These are phyloP conservation scores for Dactylella cylindrospora DNA, from an alignment of 2,329 filamentous ascomycete genomes.

Conservation along the genomic window DNA sequence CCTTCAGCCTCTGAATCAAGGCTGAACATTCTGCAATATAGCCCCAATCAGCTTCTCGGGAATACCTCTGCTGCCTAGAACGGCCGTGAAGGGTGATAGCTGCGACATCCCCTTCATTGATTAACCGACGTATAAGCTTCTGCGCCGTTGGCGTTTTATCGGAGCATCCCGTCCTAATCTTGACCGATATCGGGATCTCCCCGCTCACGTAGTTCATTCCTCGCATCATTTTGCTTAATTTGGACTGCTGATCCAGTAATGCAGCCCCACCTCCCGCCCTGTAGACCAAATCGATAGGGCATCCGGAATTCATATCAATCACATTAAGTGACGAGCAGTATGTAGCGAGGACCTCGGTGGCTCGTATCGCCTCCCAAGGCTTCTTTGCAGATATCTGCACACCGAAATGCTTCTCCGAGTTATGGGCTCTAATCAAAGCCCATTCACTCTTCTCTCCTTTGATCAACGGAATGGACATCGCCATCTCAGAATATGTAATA, in stretches of 20 bases:
- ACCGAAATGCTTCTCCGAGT: conserved; percentile 83
- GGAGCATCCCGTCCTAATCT: conserved; percentile 88
- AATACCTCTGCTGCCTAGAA: conserved; percentile 92
- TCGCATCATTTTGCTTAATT: conserved; percentile 89
- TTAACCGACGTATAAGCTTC: conserved; percentile 78
- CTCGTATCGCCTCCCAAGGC: conserved; percentile 85
- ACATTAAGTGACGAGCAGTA: conserved; percentile 81
- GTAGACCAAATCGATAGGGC: conserved; percentile 92
- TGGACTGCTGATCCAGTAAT: conserved; percentile 81
- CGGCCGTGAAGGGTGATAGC: conserved; percentile 95
- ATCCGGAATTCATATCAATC: conserved; percentile 95
- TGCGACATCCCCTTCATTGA: conserved; percentile 82
- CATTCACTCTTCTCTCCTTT: conserved; percentile 91
- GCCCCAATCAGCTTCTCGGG: conserved; percentile 84
- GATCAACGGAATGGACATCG: conserved; percentile 82
- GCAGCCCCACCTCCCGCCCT: conserved; percentile 85
- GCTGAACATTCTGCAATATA: conserved; percentile 90
- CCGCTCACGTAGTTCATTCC: conserved; percentile 95
- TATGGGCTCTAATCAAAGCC: conserved; percentile 90
- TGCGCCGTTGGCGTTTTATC: conserved; percentile 76
- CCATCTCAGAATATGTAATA: conserved; percentile 98
- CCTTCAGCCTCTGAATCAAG: conserved; percentile 77
- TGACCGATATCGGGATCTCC: conserved; percentile 87
- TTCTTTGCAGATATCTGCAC: conserved; percentile 91
- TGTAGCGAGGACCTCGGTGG: conserved; percentile 75